Evolutionary conservation across 371 early-diverging fungal species (phyloP).

Genomic region (Batkoa obscura): DNA sequence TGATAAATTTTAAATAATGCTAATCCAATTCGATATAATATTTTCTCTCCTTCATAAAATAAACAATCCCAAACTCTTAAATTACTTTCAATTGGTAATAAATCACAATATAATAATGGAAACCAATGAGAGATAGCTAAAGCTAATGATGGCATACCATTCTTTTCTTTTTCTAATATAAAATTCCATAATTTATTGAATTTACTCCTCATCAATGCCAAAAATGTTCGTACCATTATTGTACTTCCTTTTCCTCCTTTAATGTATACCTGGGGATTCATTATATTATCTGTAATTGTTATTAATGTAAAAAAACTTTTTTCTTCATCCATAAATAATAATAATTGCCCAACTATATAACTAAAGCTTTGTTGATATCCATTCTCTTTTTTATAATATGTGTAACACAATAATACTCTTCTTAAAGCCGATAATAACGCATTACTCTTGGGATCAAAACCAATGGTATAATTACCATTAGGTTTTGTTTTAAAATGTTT

Average conservation of each 20-base stretch:
- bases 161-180: conserved; percentile 21
- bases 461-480: conserved; percentile 13
- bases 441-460: conserved; percentile 22
- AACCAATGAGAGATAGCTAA: conserved; percentile 72
- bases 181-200: conserved; percentile 34
- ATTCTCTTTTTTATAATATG: conserved; percentile 35
- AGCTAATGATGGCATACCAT: conserved; percentile 40
- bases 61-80: conserved; percentile 72
- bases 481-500: conserved; percentile 31
- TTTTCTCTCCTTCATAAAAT: conserved; percentile 63
- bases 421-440: conserved; percentile 37
- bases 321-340: conserved; percentile 58
- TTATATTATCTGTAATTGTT: conserved; percentile 42
- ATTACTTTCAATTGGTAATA: conserved; percentile 55
- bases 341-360: conserved; percentile 54
- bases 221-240: conserved; percentile 53
- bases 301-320: conserved; percentile 66
- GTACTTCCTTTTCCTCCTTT: conserved; percentile 53
- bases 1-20: conserved; percentile 37
- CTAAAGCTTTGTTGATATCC: conserved; percentile 78
- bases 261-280: conserved; percentile 62
- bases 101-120: conserved; percentile 54
- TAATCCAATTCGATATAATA: conserved; percentile 54
- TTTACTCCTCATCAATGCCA: conserved; percentile 31
- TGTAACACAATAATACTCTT: conserved; percentile 49